A percentile compares a stretch with the other conserved stretches of the same genome.
These are phyloP conservation scores for Suillus fuscotomentosus DNA, from an alignment of 768 basidiomycete species.

Conservation along the genomic window DNA sequence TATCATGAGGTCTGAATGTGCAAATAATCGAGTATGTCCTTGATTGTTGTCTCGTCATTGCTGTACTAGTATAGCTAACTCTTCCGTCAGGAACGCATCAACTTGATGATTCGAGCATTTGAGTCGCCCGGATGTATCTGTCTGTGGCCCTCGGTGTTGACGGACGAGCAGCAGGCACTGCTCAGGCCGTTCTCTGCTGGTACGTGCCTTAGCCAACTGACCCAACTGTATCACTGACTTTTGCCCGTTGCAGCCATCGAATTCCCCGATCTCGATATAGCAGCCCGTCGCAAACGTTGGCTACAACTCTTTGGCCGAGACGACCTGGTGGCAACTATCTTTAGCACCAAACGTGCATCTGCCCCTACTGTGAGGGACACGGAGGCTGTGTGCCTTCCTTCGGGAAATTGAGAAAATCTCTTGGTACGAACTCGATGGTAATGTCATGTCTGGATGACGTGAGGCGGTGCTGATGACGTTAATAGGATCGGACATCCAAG, in stretches of 20 bases:
- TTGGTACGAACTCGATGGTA: background rate
- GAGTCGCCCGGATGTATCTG: background rate
- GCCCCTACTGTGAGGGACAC: background rate
- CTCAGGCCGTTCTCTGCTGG: background rate
- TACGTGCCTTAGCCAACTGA: background rate
- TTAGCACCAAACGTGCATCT: background rate
- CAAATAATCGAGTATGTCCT: background rate
- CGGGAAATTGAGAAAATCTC: background rate
- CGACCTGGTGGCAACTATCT: background rate
- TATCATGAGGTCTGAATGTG: background rate
- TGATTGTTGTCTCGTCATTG: background rate
- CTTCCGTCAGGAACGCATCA: background rate
- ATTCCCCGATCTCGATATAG: background rate
- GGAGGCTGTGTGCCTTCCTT: background rate
- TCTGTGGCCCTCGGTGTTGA: background rate
- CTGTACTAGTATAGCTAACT: background rate
- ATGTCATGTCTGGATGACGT: background rate
- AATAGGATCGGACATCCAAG: background rate
- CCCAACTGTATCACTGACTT: background rate
- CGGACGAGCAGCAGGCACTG: background rate
- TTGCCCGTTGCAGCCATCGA: background rate
- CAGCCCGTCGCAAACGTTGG: background rate
- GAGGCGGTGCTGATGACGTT: background rate
- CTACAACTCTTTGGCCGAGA: background rate
- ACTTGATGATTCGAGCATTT: background rate